phyloP scores from a whole-genome alignment of 1,284 basidiomycete species.

The Phellopilus nigrolimitatus region DNA sequence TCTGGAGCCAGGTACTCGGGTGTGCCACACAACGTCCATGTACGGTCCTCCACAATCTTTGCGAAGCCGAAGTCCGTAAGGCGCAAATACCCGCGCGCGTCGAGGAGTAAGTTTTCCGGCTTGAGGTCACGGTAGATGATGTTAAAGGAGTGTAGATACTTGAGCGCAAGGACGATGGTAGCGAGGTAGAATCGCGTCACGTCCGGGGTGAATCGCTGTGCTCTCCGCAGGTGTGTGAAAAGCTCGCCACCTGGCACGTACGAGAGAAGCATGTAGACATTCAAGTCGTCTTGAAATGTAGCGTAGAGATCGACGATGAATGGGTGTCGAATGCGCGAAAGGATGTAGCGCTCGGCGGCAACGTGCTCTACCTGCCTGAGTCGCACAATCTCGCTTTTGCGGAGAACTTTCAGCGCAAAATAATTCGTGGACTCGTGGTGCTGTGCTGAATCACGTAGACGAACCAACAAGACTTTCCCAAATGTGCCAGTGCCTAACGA shows the following conservation, averaged over 20 bases:
- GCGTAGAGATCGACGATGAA: conserved; percentile 89
- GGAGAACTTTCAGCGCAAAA: conserved; percentile 91
- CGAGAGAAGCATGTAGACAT: conserved; percentile 99
- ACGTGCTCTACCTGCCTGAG: conserved; percentile 98
- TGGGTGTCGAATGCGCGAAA: conserved; percentile 79
- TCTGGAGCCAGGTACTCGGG: conserved; percentile 96
- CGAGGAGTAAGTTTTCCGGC: conserved; percentile 94
- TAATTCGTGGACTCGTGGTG: conserved; percentile 44
- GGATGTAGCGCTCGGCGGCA: conserved; percentile 94
- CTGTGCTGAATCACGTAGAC: conserved; percentile 47
- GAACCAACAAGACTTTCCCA: conserved; percentile 84
- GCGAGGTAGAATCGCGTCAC: conserved; percentile 99
- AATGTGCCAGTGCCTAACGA: conserved; percentile 86
- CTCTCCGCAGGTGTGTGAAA: conserved; percentile 89
- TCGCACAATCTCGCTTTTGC: conserved; percentile 90
- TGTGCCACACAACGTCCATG: conserved; percentile 98
- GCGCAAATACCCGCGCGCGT: conserved; percentile 93
- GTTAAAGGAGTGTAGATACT: conserved; percentile 96
- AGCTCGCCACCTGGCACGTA: conserved; percentile 98
- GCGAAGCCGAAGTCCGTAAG: conserved; percentile 99
- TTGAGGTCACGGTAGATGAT: conserved; percentile 99
- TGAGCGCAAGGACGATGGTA: conserved; percentile 92
- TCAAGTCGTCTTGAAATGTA: conserved; percentile 92
- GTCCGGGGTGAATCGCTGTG: conserved; percentile 93
- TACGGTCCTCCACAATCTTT: conserved; percentile 97